These are phyloP conservation scores for Fonsecaea pedrosoi DNA, from an alignment of 2,329 filamentous ascomycete species.

Conservation along the genomic window DNA sequence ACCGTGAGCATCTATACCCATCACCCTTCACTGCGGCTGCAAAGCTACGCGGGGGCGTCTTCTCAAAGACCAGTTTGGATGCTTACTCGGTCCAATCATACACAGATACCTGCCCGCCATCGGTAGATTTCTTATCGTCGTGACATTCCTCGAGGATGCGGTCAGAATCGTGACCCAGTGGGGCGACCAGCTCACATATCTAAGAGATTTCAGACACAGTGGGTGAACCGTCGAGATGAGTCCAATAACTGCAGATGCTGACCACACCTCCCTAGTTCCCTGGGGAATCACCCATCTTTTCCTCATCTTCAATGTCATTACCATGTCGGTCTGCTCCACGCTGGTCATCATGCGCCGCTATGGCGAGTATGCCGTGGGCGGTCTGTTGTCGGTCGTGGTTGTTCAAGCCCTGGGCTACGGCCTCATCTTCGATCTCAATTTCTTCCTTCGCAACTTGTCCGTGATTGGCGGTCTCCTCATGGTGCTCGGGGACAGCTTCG, in stretches of 20 bases:
- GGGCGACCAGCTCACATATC: slow-evolving; percentile 90
- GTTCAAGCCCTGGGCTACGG: slow-evolving; percentile 96
- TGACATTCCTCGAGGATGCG: slow-evolving; percentile 97
- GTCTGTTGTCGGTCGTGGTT: slow-evolving; percentile 88
- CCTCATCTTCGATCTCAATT: slow-evolving; percentile 98
- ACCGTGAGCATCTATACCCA: slow-evolving; percentile 69
- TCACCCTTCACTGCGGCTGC: slow-evolving; percentile 26
- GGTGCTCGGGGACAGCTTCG: slow-evolving; percentile 98
- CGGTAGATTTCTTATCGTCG: slow-evolving; percentile 95
- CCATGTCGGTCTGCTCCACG: slow-evolving; percentile 80
- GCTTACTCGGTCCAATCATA: slow-evolving; percentile 43
- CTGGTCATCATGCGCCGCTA: slow-evolving; percentile 91
- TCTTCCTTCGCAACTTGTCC: slow-evolving; percentile 98
- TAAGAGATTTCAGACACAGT: slow-evolving; percentile 73
- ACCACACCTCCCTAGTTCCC: slow-evolving; percentile 68
- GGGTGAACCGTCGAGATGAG: slow-evolving; percentile 24
- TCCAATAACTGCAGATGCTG: slow-evolving; percentile 24
- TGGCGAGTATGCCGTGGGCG: slow-evolving; percentile 89
- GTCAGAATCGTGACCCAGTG: slow-evolving; percentile 97
- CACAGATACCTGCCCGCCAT: slow-evolving; percentile 88
- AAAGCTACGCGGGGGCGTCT: slow-evolving; percentile 6
- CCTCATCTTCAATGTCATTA: slow-evolving; percentile 85
- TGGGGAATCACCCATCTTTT: slow-evolving; percentile 89
- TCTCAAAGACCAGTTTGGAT: slow-evolving; percentile 13
- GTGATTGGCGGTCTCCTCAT: slow-evolving; percentile 97